These are phyloP conservation scores for Ustilago bromivora DNA, from an alignment of 1,284 basidiomycete genomes.

Conservation along the genomic window DNA sequence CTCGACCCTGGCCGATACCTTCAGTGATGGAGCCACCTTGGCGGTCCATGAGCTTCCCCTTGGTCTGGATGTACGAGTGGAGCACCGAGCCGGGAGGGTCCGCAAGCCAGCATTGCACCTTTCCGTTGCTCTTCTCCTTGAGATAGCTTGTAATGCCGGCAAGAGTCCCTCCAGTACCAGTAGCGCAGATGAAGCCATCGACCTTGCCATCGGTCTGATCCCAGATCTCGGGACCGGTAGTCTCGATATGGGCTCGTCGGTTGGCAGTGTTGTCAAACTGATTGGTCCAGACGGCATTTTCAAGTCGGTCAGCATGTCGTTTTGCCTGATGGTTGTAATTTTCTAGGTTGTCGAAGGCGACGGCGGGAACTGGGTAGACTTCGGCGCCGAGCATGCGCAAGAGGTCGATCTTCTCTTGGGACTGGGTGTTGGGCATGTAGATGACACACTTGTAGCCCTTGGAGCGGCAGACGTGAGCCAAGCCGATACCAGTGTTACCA, in stretches of 20 bases:
- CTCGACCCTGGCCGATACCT: slow-evolving; percentile 96
- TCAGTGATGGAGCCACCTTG: slow-evolving; percentile 91
- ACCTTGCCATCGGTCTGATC: slow-evolving; percentile 83
- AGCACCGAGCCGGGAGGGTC: slow-evolving; percentile 96
- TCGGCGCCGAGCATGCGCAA: slow-evolving; percentile 96
- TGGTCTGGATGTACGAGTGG: slow-evolving; percentile 84
- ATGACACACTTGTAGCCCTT: slow-evolving; percentile 98
- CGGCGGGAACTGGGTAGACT: slow-evolving; percentile 93
- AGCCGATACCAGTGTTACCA: slow-evolving; percentile 97
- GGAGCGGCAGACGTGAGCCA: slow-evolving; percentile 90
- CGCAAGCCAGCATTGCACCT: slow-evolving; percentile 90
- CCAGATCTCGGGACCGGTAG: slow-evolving; percentile 98
- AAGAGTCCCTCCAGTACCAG: slow-evolving; percentile 94
- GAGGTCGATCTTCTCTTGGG: slow-evolving; percentile 96
- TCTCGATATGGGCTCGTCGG: slow-evolving; percentile 85
- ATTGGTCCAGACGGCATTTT: slow-evolving; percentile 99
- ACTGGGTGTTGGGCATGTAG: slow-evolving; percentile 96
- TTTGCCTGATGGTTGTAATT: slow-evolving; percentile 99
- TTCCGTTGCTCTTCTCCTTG: slow-evolving; percentile 84
- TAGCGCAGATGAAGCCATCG: slow-evolving; percentile 92
- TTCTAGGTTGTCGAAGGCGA: slow-evolving; percentile 92
- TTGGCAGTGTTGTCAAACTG: slow-evolving; percentile 97
- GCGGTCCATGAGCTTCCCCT: slow-evolving; percentile 80
- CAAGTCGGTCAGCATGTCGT: slow-evolving; percentile 82
- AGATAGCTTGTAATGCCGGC: slow-evolving; percentile 88